These are phyloP conservation scores for Calonectria pauciramosa DNA, from an alignment of 2,329 filamentous ascomycete species.

Conservation along the genomic window DNA sequence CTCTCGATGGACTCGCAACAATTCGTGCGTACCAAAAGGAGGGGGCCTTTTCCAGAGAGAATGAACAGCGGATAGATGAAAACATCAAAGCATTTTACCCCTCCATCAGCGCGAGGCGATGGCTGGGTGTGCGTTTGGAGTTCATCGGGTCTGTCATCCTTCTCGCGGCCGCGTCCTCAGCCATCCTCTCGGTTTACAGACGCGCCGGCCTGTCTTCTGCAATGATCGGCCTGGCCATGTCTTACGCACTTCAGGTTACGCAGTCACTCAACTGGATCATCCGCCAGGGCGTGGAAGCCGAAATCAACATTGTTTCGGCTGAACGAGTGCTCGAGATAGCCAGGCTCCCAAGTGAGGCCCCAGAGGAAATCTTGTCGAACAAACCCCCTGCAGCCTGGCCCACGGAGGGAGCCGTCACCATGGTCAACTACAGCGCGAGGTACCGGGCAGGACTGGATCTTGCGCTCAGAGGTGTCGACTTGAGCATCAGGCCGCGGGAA, in stretches of 20 bases:
- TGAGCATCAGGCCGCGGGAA: conserved; percentile 71
- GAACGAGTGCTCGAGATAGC: conserved; percentile 79
- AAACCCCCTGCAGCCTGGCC: conserved; percentile 65
- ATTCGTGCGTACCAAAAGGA: conserved; percentile 9
- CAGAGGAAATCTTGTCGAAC: conserved; percentile 58
- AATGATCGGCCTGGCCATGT: conserved; percentile 20
- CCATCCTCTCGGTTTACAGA: not conserved
- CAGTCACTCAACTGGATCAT: conserved; percentile 16
- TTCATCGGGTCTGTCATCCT: conserved; percentile 20
- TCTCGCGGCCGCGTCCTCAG: not conserved
- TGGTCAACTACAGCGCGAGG: conserved; percentile 5
- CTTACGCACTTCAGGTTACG: conserved; percentile 16
- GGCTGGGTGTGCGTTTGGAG: conserved; percentile 10
- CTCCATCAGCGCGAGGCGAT: conserved; percentile 6
- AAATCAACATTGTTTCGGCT: conserved; percentile 12
- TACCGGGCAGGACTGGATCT: conserved; percentile 53
- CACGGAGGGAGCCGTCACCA: not conserved
- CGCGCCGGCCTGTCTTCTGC: not conserved
- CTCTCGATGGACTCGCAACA: conserved; percentile 2
- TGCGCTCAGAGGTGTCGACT: conserved; percentile 74
- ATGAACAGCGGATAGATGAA: not conserved
- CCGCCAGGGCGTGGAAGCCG: not conserved
- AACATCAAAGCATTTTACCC: conserved; percentile 10
- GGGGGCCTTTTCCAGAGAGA: not conserved
- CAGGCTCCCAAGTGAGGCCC: conserved; percentile 71